These are phyloP conservation scores for Neoascochyta sp. DNA, from an alignment of 2,329 filamentous ascomycete species.

Conservation along the genomic window DNA sequence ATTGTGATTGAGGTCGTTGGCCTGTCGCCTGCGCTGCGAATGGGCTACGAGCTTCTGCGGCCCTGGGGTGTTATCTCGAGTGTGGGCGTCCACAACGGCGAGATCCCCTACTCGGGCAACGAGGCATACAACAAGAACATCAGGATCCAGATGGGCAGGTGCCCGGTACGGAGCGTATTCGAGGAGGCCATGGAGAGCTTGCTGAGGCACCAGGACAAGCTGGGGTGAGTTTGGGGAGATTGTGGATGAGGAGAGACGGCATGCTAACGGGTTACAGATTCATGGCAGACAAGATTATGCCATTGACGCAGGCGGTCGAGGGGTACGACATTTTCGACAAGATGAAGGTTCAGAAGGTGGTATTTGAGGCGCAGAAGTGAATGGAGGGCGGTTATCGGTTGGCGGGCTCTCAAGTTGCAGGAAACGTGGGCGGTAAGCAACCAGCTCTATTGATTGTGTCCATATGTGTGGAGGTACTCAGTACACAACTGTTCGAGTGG, in stretches of 20 bases:
- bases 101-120: constrained; percentile 48
- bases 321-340: constrained; percentile 53
- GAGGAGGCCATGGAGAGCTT: constrained; percentile 45
- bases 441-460: no score
- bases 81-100: constrained; percentile 49
- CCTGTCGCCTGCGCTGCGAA: constrained; percentile 46
- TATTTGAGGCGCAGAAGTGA: constrained; percentile 46
- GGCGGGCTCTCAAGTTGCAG: no score
- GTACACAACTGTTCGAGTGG: no score
- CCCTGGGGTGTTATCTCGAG: constrained; percentile 49
- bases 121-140: constrained; percentile 52
- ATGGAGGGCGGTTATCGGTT: neutral
- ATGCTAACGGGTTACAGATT: constrained; percentile 36
- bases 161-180: constrained; percentile 51
- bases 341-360: constrained; percentile 53
- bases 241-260: neutral
- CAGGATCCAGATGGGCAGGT: constrained; percentile 49
- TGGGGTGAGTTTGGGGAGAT: constrained; percentile 40
- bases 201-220: constrained; percentile 48
- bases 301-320: constrained; percentile 49
- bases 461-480: no score
- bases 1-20: constrained; percentile 63
- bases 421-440: no score
- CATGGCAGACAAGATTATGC: constrained; percentile 53
- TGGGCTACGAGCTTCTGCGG: constrained; percentile 48